phyloP scores from a whole-genome alignment of 768 basidiomycete genomes.

The Trametes coccinea region DNA sequence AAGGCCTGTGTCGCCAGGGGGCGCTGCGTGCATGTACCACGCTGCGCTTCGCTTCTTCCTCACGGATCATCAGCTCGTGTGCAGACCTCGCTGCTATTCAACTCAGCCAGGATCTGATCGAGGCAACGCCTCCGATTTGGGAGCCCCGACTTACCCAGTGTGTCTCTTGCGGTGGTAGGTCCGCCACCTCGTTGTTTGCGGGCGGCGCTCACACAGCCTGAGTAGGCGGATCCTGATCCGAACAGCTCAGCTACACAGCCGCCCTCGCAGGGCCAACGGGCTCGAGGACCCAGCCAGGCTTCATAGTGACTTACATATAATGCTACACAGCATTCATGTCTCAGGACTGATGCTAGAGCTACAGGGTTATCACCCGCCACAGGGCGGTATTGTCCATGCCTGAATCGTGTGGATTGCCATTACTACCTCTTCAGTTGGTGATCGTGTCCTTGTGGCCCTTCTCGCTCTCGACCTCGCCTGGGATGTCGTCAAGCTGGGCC shows the following conservation, averaged over 20 bases:
- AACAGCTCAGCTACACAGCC: neutral
- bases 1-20: neutral
- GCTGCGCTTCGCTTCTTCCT: neutral
- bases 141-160: slow-evolving; percentile 1
- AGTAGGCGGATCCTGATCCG: neutral
- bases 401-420: neutral
- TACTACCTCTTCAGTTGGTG: slow-evolving; percentile 27
- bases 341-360: slow-evolving; percentile 9
- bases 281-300: neutral
- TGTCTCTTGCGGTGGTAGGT: neutral
- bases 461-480: slow-evolving; percentile 64
- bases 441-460: slow-evolving; percentile 50
- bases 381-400: neutral
- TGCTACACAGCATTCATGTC: slow-evolving; percentile 6
- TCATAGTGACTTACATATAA: neutral
- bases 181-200: slow-evolving; percentile 1
- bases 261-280: neutral
- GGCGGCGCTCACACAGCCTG: neutral
- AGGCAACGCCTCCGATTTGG: neutral
- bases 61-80: neutral
- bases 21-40: neutral
- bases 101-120: slow-evolving; percentile 9
- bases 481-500: slow-evolving; percentile 54
- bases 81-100: slow-evolving; percentile 5
- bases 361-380: slow-evolving; percentile 3